phyloP scores from a whole-genome alignment of 768 basidiomycete species.

The Boletus huronensis region DNA sequence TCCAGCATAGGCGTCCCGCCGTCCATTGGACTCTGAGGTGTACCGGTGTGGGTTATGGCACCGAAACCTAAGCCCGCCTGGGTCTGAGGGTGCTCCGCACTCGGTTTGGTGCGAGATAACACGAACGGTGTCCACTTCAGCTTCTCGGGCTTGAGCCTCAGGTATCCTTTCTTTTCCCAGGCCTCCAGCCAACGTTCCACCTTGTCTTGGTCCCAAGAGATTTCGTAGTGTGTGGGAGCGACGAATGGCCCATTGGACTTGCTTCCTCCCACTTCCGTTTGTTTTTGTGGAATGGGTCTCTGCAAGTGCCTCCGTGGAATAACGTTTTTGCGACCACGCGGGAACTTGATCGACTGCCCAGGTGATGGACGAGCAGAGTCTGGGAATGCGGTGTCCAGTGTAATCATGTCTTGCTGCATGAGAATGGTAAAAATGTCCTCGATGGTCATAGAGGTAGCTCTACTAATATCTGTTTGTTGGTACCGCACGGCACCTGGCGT shows the following conservation, averaged over 20 bases:
- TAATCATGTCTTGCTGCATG: constrained; percentile 71
- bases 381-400: constrained; percentile 43
- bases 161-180: constrained; percentile 77
- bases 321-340: constrained; percentile 64
- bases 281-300: constrained; percentile 47
- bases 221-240: constrained; percentile 66
- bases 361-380: constrained; percentile 62
- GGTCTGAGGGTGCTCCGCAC: constrained; percentile 27
- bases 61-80: constrained; percentile 14
- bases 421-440: constrained; percentile 85
- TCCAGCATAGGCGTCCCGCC: constrained; percentile 23
- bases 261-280: constrained; percentile 32
- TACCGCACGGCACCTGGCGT: constrained; percentile 20
- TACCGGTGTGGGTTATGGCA: constrained; percentile 4
- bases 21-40: constrained; percentile 19
- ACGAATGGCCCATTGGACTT: constrained; percentile 52
- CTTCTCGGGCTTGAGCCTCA: constrained; percentile 73
- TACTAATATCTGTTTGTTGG: constrained; percentile 65
- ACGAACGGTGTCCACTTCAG: constrained; percentile 96
- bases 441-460: constrained; percentile 83
- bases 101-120: constrained; percentile 44
- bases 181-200: constrained; percentile 62
- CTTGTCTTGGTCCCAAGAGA: constrained; percentile 66
- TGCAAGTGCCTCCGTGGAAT: constrained; percentile 62
- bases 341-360: constrained; percentile 74